These are phyloP conservation scores for Theobroma cacao DNA, from an alignment of 345 rosid species.

Conservation along the genomic window DNA sequence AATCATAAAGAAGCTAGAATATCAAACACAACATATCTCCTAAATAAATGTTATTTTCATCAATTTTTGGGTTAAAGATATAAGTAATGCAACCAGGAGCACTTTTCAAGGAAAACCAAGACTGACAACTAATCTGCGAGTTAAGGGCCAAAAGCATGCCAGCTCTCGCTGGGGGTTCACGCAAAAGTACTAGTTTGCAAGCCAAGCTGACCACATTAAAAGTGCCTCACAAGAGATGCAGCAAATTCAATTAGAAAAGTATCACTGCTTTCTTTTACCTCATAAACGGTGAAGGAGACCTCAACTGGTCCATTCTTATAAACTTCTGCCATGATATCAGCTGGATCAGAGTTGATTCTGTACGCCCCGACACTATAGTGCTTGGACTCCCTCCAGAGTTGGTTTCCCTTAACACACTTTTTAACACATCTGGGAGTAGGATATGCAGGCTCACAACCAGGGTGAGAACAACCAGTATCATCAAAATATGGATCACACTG, in stretches of 20 bases:
- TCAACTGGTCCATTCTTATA: conserved; percentile 91
- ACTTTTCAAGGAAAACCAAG: not conserved
- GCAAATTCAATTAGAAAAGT: conserved; percentile 5
- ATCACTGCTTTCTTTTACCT: conserved; percentile 41
- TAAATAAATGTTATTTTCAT: not conserved
- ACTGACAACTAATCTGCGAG: not conserved
- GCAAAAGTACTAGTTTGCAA: not conserved
- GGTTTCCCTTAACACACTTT: conserved; percentile 67
- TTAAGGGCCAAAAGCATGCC: not conserved
- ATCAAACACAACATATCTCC: not conserved
- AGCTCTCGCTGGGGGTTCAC: not conserved
- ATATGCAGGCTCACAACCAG: conserved; percentile 90
- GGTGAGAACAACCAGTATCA: conserved; percentile 85
- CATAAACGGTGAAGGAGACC: conserved; percentile 86
- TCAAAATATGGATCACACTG: conserved; percentile 98
- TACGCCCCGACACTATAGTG: conserved; percentile 75
- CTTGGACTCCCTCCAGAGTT: conserved; percentile 71
- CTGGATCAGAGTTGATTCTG: conserved; percentile 61
- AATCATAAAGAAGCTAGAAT: not conserved
- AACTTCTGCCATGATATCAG: conserved; percentile 82
- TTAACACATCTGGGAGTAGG: conserved; percentile 80
- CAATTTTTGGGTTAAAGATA: not conserved
- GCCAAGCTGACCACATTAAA: not conserved
- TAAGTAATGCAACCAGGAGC: conserved; percentile 7
- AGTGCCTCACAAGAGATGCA: not conserved